Evolutionary conservation across 768 basidiomycete species (phyloP).

Genomic region (Amanita rimosa): DNA sequence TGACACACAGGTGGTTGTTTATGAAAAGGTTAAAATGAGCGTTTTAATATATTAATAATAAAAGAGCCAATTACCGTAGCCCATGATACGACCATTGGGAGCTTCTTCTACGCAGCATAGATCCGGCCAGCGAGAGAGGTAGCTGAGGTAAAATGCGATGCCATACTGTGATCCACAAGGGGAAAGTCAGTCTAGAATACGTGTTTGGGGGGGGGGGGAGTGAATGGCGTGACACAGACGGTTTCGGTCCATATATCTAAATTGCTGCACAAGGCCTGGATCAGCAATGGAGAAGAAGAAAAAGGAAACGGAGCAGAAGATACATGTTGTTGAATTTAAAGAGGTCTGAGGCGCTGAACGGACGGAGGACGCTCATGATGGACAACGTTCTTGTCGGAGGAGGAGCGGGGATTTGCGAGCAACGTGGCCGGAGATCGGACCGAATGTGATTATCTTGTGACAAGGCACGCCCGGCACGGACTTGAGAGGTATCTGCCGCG

Average conservation of each 20-base stretch:
- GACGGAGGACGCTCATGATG: conserved; percentile 78
- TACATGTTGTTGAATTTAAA: conserved; percentile 91
- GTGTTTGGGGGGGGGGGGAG: too few relatives aligned
- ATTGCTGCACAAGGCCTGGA: conserved; percentile 44
- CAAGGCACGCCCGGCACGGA: background rate
- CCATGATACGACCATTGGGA: conserved; percentile 78
- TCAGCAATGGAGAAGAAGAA: background rate
- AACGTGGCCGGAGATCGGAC: background rate
- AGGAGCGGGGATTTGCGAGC: background rate
- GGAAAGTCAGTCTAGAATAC: background rate
- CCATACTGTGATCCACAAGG: conserved; percentile 46
- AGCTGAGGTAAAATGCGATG: conserved; percentile 79
- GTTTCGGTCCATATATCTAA: conserved; percentile 97
- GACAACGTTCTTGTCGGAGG: background rate
- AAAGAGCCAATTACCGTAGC: conserved; percentile 61
- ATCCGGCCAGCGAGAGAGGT: conserved; percentile 88
- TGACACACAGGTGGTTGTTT: too few relatives aligned
- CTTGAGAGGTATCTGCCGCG: too few relatives aligned
- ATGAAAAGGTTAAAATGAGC: background rate
- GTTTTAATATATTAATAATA: background rate
- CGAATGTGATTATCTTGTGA: background rate
- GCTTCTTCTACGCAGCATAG: conserved; percentile 77
- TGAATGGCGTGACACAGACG: too few relatives aligned
- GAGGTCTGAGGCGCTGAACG: conserved; percentile 83
- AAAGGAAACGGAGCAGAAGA: conserved; percentile 13